A percentile compares a stretch with the other conserved stretches of the same genome.
phyloP scores from a whole-genome alignment of 2,329 filamentous ascomycete species.

The Chrysoporthe cubensis region DNA sequence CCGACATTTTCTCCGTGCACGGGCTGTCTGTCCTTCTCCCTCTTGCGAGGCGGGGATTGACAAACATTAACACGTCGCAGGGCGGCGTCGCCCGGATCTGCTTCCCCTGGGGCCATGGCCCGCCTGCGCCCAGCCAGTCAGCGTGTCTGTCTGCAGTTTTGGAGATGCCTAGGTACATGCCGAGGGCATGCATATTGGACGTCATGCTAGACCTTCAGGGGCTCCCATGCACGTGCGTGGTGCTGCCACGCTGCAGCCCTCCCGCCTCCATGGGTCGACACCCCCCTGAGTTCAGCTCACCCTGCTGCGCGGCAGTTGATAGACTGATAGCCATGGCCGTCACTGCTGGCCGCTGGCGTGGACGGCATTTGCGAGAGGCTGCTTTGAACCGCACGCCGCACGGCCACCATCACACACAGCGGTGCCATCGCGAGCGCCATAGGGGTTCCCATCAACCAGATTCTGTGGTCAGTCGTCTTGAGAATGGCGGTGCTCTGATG shows the following conservation, averaged over 20 bases:
- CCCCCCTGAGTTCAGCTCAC: neutral
- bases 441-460: no score
- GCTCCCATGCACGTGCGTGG: neutral
- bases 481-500: no score
- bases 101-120: no score
- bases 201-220: neutral
- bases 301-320: no score
- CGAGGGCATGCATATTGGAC: neutral
- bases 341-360: no score
- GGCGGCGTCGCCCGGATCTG: neutral
- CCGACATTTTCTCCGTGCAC: constrained; percentile 15
- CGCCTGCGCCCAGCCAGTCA: no score
- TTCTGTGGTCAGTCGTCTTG: no score
- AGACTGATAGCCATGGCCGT: neutral
- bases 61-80: neutral
- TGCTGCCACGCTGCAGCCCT: neutral
- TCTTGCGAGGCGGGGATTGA: neutral
- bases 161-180: neutral
- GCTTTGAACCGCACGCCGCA: no score
- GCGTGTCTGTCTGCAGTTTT: no score
- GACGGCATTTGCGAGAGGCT: no score
- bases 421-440: no score
- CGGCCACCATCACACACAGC: no score
- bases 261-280: constrained; percentile 1
- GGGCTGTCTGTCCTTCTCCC: neutral